Evolutionary conservation across 768 basidiomycete genomes (phyloP).

Genomic region (Pulveroboletus sp.): DNA sequence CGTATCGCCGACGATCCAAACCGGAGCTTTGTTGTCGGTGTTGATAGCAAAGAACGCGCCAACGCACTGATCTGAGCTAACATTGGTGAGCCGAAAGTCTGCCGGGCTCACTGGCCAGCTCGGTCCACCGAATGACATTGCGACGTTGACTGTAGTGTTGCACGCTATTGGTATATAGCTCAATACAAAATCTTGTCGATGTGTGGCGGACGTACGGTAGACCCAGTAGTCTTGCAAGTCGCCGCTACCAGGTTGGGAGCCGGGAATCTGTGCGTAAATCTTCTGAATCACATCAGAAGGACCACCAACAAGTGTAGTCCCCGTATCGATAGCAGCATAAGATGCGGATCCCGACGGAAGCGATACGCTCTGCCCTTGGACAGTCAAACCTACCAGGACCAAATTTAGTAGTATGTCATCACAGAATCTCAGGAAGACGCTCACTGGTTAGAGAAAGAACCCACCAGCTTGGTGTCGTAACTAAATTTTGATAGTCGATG

Average conservation of each 20-base stretch:
- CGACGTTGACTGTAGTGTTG: slow-evolving; percentile 56
- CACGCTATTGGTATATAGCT: slow-evolving; percentile 50
- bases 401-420: background rate
- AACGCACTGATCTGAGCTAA: slow-evolving; percentile 57
- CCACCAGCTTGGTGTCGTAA: slow-evolving; percentile 68
- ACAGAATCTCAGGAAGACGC: slow-evolving; percentile 16
- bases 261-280: slow-evolving; percentile 77
- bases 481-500: slow-evolving; percentile 76
- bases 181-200: background rate
- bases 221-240: slow-evolving; percentile 77
- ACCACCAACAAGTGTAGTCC: slow-evolving; percentile 91
- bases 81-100: slow-evolving; percentile 72
- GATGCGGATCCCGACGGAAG: slow-evolving; percentile 46
- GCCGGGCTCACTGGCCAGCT: slow-evolving; percentile 69
- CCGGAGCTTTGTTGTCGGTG: slow-evolving; percentile 45
- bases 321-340: slow-evolving; percentile 89
- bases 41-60: slow-evolving; percentile 80
- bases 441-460: slow-evolving; percentile 57
- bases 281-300: slow-evolving; percentile 53
- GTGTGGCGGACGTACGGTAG: slow-evolving; percentile 50
- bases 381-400: slow-evolving; percentile 45
- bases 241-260: slow-evolving; percentile 56
- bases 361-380: slow-evolving; percentile 49
- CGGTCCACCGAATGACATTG: slow-evolving; percentile 68
- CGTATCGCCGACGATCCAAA: slow-evolving; percentile 90